Evolutionary conservation across 106 monocot species (phyloP), one percentile per base, ranked within the genome.

Genomic region (Apostasia shenzhenica): DNA sequence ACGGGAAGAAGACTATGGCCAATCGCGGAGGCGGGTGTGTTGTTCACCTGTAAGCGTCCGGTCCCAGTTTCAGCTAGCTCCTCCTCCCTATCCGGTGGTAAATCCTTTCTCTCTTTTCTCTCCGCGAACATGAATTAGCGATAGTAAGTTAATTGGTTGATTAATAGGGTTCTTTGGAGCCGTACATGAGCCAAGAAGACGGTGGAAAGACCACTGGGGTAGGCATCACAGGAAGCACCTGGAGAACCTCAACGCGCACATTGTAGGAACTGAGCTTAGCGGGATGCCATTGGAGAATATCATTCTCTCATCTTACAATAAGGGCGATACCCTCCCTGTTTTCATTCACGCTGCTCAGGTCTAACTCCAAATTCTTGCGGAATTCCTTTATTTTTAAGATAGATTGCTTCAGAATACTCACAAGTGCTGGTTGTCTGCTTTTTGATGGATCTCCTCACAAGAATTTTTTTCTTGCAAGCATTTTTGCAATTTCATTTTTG

Each of bases 321-420:
- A 77, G 54, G 95, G 95, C 26, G 61, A 82, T 53, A 67, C 51
- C 46, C 95, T 84, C 49, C 86, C 95, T 6, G 45, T 84, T 11
- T 95, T 95, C 72, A 72, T 76, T 68, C 80, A 91, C 62, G 95
- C 95, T 11, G 79, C 91, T 5, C 95, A 95, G 86, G 95, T 83
- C 8, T 48, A 62, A 45, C 3, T 66, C 46, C 56, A 37, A 3
- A 43, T n/a, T 10, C 51, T 10, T 1, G 4, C 14, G 41, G 14
- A 38, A n/a, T 4, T 5, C 11, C 70, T 66, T 41, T 63, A 45
- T 63, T 62, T 52, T 43, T 14, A 5, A 63, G 38, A 38, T 40
- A 7, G 14, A 66, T 47, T 70, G 12, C 6, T 45, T 66, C 37
- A 47, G 56, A 67, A n/a, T 48, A 47, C 43, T 57, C 9, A 26